Evolutionary conservation across 495 filamentous ascomycete species (phyloP).

Genomic region (Xylaria flabelliformis): DNA sequence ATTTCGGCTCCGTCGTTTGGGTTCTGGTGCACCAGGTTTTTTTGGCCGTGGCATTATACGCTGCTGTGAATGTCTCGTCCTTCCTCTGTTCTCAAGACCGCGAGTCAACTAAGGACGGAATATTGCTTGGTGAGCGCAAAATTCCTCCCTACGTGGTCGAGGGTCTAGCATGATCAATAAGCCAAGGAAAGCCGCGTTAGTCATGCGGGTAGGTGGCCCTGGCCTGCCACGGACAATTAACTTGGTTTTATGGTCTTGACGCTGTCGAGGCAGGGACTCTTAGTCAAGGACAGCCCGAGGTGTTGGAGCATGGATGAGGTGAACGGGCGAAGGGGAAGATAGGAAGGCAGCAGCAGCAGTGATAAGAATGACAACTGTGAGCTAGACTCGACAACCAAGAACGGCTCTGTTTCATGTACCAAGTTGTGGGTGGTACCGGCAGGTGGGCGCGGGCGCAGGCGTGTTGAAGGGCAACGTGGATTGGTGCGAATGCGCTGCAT

Average conservation of each 20-base stretch:
- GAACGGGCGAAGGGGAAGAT: slow-evolving; percentile 20
- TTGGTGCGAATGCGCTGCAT: slow-evolving; percentile 27
- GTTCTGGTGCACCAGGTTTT: slow-evolving; percentile 68
- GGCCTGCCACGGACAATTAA: slow-evolving; percentile 16
- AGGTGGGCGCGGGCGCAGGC: slow-evolving; percentile 22
- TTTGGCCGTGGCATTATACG: slow-evolving; percentile 70
- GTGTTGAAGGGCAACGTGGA: slow-evolving; percentile 19
- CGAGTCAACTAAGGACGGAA: slow-evolving; percentile 38
- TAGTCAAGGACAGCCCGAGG: slow-evolving; percentile 9
- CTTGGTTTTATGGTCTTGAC: background rate
- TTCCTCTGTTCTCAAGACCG: slow-evolving; percentile 13
- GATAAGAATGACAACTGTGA: slow-evolving; percentile 17
- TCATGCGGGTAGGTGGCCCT: slow-evolving; percentile 15
- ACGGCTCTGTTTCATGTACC: slow-evolving; percentile 17
- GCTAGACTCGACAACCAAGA: slow-evolving; percentile 8
- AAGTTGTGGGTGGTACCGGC: slow-evolving; percentile 20
- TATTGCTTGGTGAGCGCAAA: slow-evolving; percentile 40
- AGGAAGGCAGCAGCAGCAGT: slow-evolving; percentile 11
- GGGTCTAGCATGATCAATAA: slow-evolving; percentile 41
- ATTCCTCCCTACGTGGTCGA: slow-evolving; percentile 41
- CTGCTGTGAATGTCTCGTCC: slow-evolving; percentile 12
- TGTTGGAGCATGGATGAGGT: slow-evolving; percentile 18
- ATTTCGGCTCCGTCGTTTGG: slow-evolving; percentile 77
- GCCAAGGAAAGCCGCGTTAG: slow-evolving; percentile 26
- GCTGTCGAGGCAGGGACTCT: slow-evolving; percentile 17